phyloP scores from a whole-genome alignment of 2,329 filamentous ascomycete genomes.

The Cladosporium sphaerospermum region DNA sequence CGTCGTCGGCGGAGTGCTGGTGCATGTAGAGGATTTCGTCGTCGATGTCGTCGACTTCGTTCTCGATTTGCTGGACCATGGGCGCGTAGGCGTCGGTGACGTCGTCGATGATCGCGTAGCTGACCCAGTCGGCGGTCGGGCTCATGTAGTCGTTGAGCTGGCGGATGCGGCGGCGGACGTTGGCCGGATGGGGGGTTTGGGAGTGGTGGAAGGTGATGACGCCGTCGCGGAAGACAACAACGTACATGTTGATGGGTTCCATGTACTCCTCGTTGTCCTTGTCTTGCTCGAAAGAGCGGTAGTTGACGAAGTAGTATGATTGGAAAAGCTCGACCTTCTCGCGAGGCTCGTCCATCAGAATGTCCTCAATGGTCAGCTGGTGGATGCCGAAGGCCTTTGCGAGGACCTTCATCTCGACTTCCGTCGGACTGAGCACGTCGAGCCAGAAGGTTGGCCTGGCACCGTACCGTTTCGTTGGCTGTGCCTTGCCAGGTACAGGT shows the following conservation, averaged over 20 bases:
- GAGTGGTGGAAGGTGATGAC: constrained; percentile 96
- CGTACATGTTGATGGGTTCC: constrained; percentile 94
- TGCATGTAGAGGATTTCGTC: constrained; percentile 83
- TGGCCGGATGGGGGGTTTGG: constrained; percentile 91
- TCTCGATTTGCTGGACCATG: constrained; percentile 84
- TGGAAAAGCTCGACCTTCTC: constrained; percentile 98
- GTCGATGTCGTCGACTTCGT: constrained; percentile 96
- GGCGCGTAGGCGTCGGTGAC: constrained; percentile 96
- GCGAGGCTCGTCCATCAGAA: constrained; percentile 92
- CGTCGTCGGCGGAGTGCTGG: constrained; percentile 41
- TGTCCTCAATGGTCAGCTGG: constrained; percentile 90
- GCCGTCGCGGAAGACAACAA: constrained; percentile 92
- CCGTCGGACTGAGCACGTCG: constrained; percentile 83
- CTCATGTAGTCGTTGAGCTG: constrained; percentile 92
- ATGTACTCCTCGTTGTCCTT: constrained; percentile 81
- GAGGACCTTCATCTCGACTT: constrained; percentile 90
- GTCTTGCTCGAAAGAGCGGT: constrained; percentile 95
- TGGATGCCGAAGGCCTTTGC: constrained; percentile 93
- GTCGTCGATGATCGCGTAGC: constrained; percentile 95
- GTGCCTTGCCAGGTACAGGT: constrained; percentile 23
- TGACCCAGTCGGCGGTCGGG: constrained; percentile 93
- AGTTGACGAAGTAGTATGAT: constrained; percentile 98
- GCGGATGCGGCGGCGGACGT: constrained; percentile 86
- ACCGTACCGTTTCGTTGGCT: constrained; percentile 46
- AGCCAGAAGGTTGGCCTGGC: constrained; percentile 95